Evolutionary conservation across 371 early-diverging fungal genomes (phyloP).

Genomic region (Circinella umbellata): DNA sequence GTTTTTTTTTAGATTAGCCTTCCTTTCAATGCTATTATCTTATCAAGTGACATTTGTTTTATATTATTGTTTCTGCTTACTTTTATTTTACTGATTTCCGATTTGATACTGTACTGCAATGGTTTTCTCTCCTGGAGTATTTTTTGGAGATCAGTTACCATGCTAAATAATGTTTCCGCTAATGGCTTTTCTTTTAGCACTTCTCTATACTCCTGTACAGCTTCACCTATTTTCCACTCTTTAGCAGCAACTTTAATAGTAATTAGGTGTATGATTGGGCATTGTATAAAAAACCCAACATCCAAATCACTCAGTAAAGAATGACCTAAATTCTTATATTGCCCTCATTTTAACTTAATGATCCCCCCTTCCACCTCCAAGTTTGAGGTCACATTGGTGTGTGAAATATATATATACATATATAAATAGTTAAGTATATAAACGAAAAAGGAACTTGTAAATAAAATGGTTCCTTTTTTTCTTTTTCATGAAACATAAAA

Average conservation of each 20-base stretch:
- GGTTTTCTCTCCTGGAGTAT: not conserved
- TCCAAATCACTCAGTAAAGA: no score
- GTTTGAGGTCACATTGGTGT: no score
- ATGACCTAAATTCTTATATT: no score
- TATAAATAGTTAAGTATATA: no score
- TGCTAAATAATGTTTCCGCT: not conserved
- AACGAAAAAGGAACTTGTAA: no score
- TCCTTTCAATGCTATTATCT: not conserved
- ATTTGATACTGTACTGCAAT: not conserved
- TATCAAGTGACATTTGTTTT: not conserved
- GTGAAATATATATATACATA: no score
- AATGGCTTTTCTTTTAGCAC: not conserved
- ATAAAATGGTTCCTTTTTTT: no score
- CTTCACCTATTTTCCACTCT: not conserved
- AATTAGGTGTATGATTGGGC: not conserved
- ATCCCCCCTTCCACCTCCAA: no score
- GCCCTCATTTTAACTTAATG: no score
- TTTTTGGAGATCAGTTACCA: not conserved
- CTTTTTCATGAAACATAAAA: no score
- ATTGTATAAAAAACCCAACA: not conserved
- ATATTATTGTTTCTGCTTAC: not conserved
- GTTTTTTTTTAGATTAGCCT: not conserved
- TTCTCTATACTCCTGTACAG: not conserved
- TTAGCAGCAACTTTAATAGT: not conserved
- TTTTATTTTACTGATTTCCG: not conserved